Evolutionary conservation across 2,329 filamentous ascomycete genomes (phyloP).

Genomic region (Diplodia sapinea): DNA sequence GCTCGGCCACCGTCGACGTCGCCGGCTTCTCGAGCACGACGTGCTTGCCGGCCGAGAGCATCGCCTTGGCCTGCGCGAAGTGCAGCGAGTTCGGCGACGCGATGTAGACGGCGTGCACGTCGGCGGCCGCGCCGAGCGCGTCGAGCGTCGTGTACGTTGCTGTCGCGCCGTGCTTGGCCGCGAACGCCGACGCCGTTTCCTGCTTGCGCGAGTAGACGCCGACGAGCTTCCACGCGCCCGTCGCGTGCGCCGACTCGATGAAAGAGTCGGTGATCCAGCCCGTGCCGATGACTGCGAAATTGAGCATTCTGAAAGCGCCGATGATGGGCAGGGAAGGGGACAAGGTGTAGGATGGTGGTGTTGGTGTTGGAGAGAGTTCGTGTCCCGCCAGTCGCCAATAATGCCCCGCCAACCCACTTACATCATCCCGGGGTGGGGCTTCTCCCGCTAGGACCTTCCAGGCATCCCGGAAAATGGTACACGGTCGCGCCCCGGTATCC

Average conservation of each 20-base stretch:
- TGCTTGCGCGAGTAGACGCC: conserved; percentile 56
- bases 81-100: conserved; percentile 57
- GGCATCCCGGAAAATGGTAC: background rate
- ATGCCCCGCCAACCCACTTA: conserved; percentile 28
- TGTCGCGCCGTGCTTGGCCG: conserved; percentile 47
- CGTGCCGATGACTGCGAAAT: conserved; percentile 55
- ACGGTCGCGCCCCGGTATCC: background rate
- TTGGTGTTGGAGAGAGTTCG: too few relatives aligned
- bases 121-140: conserved; percentile 46
- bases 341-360: background rate
- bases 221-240: conserved; percentile 51
- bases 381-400: background rate
- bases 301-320: conserved; percentile 40
- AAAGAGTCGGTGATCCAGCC: conserved; percentile 59
- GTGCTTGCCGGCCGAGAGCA: conserved; percentile 54
- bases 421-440: conserved; percentile 7
- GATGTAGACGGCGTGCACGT: conserved; percentile 55
- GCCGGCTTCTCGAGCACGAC: conserved; percentile 59
- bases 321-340: background rate
- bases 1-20: conserved; percentile 50
- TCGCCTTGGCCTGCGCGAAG: conserved; percentile 52
- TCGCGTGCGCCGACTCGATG: conserved; percentile 52
- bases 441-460: conserved; percentile 18
- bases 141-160: conserved; percentile 50
- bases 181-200: conserved; percentile 52